Percentiles rank a stretch among this genome's conserved stretches.
Conservation (phyloP, 2,329 filamentous ascomycete species). For the Helotiales sp. region DNA sequence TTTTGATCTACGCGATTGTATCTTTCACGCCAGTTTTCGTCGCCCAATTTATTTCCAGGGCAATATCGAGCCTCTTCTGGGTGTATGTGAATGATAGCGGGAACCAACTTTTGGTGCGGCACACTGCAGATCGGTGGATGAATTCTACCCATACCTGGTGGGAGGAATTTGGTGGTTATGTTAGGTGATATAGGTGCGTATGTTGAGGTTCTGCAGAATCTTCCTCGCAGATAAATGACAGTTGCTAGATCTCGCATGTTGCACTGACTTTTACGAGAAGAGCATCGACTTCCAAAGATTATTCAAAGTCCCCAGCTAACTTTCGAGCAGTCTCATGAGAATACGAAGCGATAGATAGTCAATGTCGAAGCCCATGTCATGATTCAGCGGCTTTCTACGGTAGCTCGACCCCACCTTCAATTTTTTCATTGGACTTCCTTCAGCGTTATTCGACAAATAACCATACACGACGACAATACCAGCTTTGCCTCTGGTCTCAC, state of each 20-base stretch:
- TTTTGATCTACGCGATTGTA: conserved; percentile 17
- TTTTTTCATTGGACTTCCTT: too few species aligned
- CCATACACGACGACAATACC: too few species aligned
- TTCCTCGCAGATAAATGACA: too few species aligned
- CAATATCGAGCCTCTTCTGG: conserved; percentile 12
- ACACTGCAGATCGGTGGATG: background rate
- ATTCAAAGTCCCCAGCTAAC: background rate
- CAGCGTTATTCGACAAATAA: too few species aligned
- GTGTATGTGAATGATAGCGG: conserved; percentile 12
- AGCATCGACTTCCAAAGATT: background rate
- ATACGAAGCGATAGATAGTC: too few species aligned
- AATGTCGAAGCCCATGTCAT: too few species aligned
- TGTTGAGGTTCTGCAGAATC: too few species aligned
- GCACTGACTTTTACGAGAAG: background rate
- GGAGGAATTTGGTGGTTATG: background rate
- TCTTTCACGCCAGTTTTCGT: conserved; percentile 13
- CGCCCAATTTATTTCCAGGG: conserved; percentile 8
- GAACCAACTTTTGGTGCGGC: conserved; percentile 8
- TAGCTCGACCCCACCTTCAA: too few species aligned
- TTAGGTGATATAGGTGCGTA: background rate
- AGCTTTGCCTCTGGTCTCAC: too few species aligned
- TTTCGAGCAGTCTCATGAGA: too few species aligned
- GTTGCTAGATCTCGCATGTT: too few species aligned
- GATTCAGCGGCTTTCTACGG: too few species aligned
- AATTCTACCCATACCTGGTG: background rate